Evolutionary conservation across 2,329 filamentous ascomycete species (phyloP).

Genomic region (Penicillium psychrosexuale): DNA sequence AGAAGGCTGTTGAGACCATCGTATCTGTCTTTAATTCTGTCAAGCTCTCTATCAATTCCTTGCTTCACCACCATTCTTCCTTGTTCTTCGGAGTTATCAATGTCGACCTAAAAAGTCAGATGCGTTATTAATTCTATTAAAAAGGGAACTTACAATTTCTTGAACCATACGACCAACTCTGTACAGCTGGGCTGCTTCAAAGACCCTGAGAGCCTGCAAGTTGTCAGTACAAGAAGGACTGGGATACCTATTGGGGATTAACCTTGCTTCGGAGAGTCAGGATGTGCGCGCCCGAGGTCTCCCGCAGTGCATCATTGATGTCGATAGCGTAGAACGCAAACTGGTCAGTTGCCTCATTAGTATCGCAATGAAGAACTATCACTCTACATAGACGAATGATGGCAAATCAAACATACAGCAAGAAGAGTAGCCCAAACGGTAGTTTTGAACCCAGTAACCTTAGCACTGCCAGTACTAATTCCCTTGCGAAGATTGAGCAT

Average conservation of each 20-base stretch:
- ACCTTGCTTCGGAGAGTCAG: constrained; percentile 57
- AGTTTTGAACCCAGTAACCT: constrained; percentile 56
- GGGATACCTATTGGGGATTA: neutral
- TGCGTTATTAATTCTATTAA: neutral
- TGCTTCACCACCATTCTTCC: constrained; percentile 69
- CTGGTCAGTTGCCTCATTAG: constrained; percentile 33
- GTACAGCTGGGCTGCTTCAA: constrained; percentile 59
- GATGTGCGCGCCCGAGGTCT: constrained; percentile 54
- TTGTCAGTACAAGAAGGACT: neutral
- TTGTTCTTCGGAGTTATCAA: constrained; percentile 69
- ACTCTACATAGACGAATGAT: too few relatives aligned
- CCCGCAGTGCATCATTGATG: constrained; percentile 62
- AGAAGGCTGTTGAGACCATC: constrained; percentile 74
- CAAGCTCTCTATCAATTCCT: constrained; percentile 71
- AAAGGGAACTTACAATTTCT: constrained; percentile 51
- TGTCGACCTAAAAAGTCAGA: constrained; percentile 60
- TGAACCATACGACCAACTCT: constrained; percentile 68
- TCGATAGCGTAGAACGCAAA: constrained; percentile 71
- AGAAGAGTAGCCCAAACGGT: constrained; percentile 72
- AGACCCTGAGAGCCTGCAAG: constrained; percentile 55
- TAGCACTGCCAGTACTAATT: constrained; percentile 54
- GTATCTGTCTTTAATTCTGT: constrained; percentile 73
- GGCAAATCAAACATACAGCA: constrained; percentile 37
- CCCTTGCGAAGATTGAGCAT: constrained; percentile 75
- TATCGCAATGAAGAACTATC: neutral